Evolutionary conservation across 345 rosid species (phyloP), one percentile per base, ranked within the genome.

Genomic region (Corchorus olitorius): DNA sequence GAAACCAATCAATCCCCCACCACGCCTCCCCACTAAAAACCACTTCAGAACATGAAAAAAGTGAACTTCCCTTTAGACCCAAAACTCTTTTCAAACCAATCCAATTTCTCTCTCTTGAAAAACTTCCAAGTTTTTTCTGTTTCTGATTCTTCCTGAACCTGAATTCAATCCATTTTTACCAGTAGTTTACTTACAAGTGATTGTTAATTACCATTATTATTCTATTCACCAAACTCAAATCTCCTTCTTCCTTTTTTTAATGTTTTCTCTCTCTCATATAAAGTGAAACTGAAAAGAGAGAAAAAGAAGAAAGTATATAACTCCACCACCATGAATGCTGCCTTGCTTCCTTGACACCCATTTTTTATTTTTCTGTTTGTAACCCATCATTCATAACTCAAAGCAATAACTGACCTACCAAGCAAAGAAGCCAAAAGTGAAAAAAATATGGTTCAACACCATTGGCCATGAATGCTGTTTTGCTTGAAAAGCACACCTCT

Each of bases 321-420:
- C 70, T 68, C 83, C 64, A 75, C 83, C 64, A 75, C 80, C 83
- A 85, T 83, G 87, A 84, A 78, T 83, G 84, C 85, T 78, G 14
- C 83, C 54, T 86, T 80, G 80, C 87, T 78, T 87, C 80, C 53
- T 78, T 66, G 34, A 66, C 81, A 78, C 79, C 83, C 77, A 58
- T 61, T n/a, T 48, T 8, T 48, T 46, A 62, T 74, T 33, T 17
- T 35, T 41, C 59, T 63, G 3, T 63, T 43, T 54, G 27, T 56
- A 3, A 19, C 67, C 52, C 76, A 52, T 79, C 14, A 35, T 68
- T 70, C 65, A 43, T 75, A 54, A 43, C 67, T 14, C 35, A 49
- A 39, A 39, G 59, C 78, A 35, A 27, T 76, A 82, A 83, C 90
- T 75, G 87, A 84, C 71, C 79, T 74, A 71, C 79, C 86, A 87